phyloP scores from a whole-genome alignment of 1,284 basidiomycete species.

The Abortiporus biennis region DNA sequence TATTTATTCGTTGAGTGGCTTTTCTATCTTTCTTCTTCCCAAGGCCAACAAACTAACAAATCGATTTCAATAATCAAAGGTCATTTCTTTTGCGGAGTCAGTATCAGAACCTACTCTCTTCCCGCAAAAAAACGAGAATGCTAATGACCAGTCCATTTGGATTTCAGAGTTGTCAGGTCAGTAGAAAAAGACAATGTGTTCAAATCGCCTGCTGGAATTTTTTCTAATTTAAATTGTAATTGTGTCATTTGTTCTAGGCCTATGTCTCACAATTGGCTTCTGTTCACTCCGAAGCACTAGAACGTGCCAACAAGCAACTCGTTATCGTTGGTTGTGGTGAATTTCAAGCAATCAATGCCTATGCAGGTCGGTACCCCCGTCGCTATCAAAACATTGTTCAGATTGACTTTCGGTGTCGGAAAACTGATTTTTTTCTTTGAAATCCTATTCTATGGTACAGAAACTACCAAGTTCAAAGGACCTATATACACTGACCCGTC shows the following conservation, averaged over 20 bases:
- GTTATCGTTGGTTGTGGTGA: conserved; percentile 62
- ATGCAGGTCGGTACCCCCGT: conserved; percentile 36
- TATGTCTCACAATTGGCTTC: conserved; percentile 47
- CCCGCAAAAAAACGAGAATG: too few species aligned
- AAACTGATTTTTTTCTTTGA: not conserved
- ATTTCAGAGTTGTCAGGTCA: conserved; percentile 36
- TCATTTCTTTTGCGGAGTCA: conserved; percentile 63
- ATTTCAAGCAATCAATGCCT: conserved; percentile 46
- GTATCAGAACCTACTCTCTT: too few species aligned
- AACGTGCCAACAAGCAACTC: conserved; percentile 35
- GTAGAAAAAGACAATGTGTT: conserved; percentile 9
- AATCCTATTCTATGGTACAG: conserved; percentile 24
- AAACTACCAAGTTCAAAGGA: conserved; percentile 40
- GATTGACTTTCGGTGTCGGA: too few species aligned
- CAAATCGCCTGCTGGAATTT: conserved; percentile 3
- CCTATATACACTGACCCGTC: conserved; percentile 55
- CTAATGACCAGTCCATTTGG: not conserved
- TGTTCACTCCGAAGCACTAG: conserved; percentile 37
- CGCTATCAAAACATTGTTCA: not conserved
- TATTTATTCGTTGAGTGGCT: conserved; percentile 51
- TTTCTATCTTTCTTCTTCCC: conserved; percentile 3
- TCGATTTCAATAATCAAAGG: conserved; percentile 27
- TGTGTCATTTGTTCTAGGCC: conserved; percentile 27
- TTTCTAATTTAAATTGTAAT: not conserved
- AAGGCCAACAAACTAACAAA: conserved; percentile 1